phyloP scores from a whole-genome alignment of 371 early-diverging fungal genomes.

The Mucor piriformis region DNA sequence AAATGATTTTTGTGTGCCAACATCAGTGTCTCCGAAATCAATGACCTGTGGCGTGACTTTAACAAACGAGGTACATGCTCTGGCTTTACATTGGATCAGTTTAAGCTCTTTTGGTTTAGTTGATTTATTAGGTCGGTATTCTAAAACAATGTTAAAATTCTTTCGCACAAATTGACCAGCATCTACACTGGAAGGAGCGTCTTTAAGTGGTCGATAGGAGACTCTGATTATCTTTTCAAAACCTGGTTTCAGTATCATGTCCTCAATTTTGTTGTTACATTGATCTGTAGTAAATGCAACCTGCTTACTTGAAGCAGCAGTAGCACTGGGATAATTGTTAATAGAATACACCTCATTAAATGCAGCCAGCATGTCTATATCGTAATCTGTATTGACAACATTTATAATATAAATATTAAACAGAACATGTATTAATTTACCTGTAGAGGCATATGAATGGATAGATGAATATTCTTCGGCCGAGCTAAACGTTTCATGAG shows the following conservation, averaged over 20 bases:
- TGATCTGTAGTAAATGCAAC: neutral
- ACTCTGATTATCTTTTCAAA: conserved; percentile 80
- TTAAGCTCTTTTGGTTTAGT: conserved; percentile 71
- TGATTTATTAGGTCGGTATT: conserved; percentile 62
- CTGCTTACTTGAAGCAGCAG: neutral
- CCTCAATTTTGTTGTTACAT: conserved; percentile 73
- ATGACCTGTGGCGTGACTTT: conserved; percentile 78
- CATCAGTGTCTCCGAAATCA: conserved; percentile 94
- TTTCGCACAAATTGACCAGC: conserved; percentile 76
- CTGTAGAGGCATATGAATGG: conserved; percentile 3
- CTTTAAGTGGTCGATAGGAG: conserved; percentile 72
- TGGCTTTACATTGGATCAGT: conserved; percentile 86
- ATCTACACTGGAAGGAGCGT: conserved; percentile 55
- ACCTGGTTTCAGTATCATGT: conserved; percentile 83
- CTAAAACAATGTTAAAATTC: conserved; percentile 76
- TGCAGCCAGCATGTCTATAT: conserved; percentile 13
- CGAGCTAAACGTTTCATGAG: neutral
- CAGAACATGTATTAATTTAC: neutral
- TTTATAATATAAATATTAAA: neutral
- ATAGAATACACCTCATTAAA: conserved; percentile 10
- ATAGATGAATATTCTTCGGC: conserved; percentile 3
- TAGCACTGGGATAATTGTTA: neutral
- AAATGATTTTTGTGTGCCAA: conserved; percentile 86
- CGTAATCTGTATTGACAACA: conserved; percentile 4
- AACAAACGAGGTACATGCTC: conserved; percentile 91